Conservation (phyloP, 257 asterid genomes). For the Gentiana macrophylla region DNA sequence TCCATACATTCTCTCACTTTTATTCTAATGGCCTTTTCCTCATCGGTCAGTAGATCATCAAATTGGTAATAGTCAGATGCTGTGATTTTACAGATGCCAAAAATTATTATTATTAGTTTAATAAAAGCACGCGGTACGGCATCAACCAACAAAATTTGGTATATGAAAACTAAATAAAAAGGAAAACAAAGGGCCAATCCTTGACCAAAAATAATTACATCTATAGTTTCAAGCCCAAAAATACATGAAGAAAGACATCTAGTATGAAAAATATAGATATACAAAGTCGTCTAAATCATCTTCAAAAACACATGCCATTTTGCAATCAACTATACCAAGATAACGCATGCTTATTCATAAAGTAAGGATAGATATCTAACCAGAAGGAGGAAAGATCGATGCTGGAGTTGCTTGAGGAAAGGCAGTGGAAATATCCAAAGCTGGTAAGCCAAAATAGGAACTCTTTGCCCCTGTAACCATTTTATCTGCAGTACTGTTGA, state of each 20-base stretch:
- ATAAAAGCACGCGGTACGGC: too few relatives aligned
- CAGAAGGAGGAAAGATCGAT: constrained; percentile 68
- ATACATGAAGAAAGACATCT: too few relatives aligned
- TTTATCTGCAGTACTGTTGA: constrained; percentile 33
- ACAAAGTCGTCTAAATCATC: too few relatives aligned
- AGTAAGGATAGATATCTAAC: constrained; percentile 24
- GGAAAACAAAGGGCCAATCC: too few relatives aligned
- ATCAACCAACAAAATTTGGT: too few relatives aligned
- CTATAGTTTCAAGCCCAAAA: too few relatives aligned
- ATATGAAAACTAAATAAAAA: too few relatives aligned
- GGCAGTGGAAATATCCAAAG: constrained; percentile 73
- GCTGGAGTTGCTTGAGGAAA: constrained; percentile 99
- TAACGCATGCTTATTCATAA: background rate
- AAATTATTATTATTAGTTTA: background rate
- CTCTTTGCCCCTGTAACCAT: constrained; percentile 46
- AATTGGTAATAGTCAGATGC: constrained; percentile 87
- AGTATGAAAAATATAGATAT: too few relatives aligned
- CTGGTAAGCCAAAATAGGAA: constrained; percentile 59
- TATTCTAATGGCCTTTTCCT: constrained; percentile 50
- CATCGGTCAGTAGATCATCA: constrained; percentile 72
- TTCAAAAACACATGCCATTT: too few relatives aligned
- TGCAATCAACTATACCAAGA: background rate
- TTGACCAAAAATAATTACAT: too few relatives aligned
- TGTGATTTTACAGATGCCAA: constrained; percentile 21
- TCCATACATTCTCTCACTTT: constrained; percentile 87